Evolutionary conservation across 768 basidiomycete genomes (phyloP).

Genomic region (Amanita jacksonii): DNA sequence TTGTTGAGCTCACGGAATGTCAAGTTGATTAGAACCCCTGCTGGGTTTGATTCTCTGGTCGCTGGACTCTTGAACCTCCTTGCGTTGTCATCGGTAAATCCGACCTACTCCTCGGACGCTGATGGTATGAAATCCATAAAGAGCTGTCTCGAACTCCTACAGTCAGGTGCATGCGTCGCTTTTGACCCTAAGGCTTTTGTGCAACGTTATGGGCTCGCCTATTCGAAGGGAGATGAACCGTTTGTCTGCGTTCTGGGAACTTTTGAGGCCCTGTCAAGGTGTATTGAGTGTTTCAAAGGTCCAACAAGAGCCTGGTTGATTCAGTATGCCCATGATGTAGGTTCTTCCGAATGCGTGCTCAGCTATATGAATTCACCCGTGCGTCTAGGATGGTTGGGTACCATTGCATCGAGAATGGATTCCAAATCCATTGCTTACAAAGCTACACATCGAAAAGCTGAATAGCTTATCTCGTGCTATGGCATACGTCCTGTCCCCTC

Average conservation of each 20-base stretch:
- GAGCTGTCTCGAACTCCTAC: constrained; percentile 36
- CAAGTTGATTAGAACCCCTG: constrained; percentile 25
- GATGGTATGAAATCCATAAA: constrained; percentile 27
- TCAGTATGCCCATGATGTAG: constrained; percentile 40
- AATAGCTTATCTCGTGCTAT: constrained; percentile 26
- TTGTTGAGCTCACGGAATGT: constrained; percentile 28
- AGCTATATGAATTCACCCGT: not conserved
- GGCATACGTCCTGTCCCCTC: constrained; percentile 14
- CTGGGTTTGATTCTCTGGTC: constrained; percentile 40
- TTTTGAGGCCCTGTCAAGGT: constrained; percentile 38
- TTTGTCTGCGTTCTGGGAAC: constrained; percentile 28
- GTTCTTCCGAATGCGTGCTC: not conserved
- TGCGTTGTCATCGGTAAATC: constrained; percentile 18
- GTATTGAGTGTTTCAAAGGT: constrained; percentile 39
- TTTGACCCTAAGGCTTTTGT: constrained; percentile 37
- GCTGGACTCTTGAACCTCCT: constrained; percentile 44
- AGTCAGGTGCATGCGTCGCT: constrained; percentile 37
- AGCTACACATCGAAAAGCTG: constrained; percentile 41
- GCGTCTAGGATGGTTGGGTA: constrained; percentile 38
- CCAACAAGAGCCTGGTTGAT: constrained; percentile 42
- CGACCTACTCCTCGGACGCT: constrained; percentile 11
- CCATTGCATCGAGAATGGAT: constrained; percentile 21
- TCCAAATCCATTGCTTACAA: constrained; percentile 35
- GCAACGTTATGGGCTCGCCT: constrained; percentile 35
- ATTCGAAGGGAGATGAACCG: constrained; percentile 24